These are phyloP conservation scores for Begonia masoniana DNA, from an alignment of 306 rosid species.

Conservation along the genomic window DNA sequence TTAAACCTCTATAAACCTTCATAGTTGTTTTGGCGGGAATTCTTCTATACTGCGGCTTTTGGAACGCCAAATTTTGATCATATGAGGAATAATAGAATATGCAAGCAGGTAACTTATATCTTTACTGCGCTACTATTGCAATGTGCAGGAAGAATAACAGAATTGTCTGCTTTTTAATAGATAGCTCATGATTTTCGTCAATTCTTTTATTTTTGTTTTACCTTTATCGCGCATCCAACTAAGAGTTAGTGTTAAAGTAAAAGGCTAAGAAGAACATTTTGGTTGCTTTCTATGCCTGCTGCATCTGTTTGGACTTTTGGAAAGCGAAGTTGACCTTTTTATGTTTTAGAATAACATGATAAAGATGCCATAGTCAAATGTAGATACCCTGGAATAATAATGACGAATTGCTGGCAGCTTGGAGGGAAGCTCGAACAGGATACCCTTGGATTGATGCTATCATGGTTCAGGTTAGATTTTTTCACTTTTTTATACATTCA, in stretches of 20 bases:
- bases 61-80: slow-evolving; percentile 85
- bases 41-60: slow-evolving; percentile 81
- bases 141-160: too few species aligned
- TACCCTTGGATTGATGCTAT: slow-evolving; percentile 98
- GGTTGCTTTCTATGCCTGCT: too few species aligned
- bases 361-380: slow-evolving; percentile 2
- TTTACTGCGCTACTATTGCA: background rate
- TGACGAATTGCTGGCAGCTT: slow-evolving; percentile 56
- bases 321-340: too few species aligned
- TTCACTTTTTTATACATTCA: background rate
- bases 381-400: slow-evolving; percentile 87
- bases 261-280: too few species aligned
- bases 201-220: too few species aligned
- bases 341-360: background rate
- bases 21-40: slow-evolving; percentile 89
- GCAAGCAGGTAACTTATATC: slow-evolving; percentile 60
- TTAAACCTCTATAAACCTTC: slow-evolving; percentile 12
- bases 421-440: slow-evolving; percentile 89
- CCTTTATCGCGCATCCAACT: too few species aligned
- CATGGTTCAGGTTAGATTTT: slow-evolving; percentile 66
- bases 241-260: too few species aligned
- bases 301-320: too few species aligned
- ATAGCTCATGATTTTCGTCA: too few species aligned
- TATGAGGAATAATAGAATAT: slow-evolving; percentile 70
- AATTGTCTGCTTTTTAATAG: too few species aligned